These are phyloP conservation scores for Kalaharituber pfeilii DNA, from an alignment of 2,329 filamentous ascomycete species.

Conservation along the genomic window DNA sequence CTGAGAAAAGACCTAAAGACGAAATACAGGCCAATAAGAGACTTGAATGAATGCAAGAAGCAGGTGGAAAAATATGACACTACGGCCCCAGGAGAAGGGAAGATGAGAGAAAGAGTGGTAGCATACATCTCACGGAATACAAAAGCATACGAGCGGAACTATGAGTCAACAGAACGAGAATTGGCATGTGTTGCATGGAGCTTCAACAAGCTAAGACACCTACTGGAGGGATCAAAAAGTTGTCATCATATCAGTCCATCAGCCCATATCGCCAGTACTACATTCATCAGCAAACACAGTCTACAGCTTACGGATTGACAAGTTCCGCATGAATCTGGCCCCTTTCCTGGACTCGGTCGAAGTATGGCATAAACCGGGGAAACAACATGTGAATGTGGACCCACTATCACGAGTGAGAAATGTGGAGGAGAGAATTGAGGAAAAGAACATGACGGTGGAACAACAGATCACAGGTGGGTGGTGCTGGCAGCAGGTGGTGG, in stretches of 20 bases:
- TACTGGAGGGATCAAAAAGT: slow-evolving; percentile 4
- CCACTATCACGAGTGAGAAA: neutral
- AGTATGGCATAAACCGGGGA: slow-evolving; percentile 18
- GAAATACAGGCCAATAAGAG: too few relatives aligned
- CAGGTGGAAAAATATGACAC: too few relatives aligned
- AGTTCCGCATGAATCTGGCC: slow-evolving; percentile 3
- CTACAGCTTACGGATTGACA: slow-evolving; percentile 2
- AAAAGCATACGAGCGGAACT: neutral
- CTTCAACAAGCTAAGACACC: neutral
- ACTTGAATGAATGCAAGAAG: too few relatives aligned
- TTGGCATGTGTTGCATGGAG: slow-evolving; percentile 2
- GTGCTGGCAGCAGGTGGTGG: too few relatives aligned
- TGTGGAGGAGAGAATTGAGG: too few relatives aligned
- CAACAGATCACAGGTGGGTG: too few relatives aligned
- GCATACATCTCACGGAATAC: slow-evolving; percentile 3
- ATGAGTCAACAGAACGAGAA: slow-evolving; percentile 4
- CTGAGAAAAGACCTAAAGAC: too few relatives aligned
- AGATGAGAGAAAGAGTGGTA: slow-evolving; percentile 1
- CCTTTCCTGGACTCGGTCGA: slow-evolving; percentile 2
- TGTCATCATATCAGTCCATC: neutral
- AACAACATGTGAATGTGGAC: neutral
- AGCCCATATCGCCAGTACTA: neutral
- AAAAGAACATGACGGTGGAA: too few relatives aligned
- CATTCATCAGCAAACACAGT: neutral
- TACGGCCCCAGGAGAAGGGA: neutral